Evolutionary conservation across 148 eudicot genomes (phyloP), one percentile per base, ranked within the genome.

Genomic region (Cornus controversa): DNA sequence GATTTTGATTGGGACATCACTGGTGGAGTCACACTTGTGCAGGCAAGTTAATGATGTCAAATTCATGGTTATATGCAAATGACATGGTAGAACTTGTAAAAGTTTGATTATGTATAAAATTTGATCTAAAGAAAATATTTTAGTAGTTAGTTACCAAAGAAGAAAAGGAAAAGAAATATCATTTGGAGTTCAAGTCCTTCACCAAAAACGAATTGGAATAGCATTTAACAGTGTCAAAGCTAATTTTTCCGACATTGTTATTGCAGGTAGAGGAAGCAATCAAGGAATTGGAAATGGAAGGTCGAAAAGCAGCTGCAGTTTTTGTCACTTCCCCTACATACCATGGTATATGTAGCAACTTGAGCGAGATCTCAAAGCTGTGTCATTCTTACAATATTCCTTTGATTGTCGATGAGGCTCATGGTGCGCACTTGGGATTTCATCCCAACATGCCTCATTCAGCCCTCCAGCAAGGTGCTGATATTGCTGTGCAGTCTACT

Each of bases 361-460:
- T 90, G 66, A 72, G 53, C n/a, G 84, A 85, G 75, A 92, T 92
- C 5, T 80, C 90, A 7, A 5, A 69, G n/a, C 64, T 92, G 4
- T 92, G 93, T 74, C 92, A 85, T 75, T 78, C 76, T 20, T 74
- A 45, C 28, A 77, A 70, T 66, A 82, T 92, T 57, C 94, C 97
- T 60, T 37, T 91, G 23, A 91, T 92, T 64, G 91, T 89, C 14
- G 97, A 92, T 40, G 97, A 92, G 83, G 97, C 97, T 79, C 94
- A 92, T 68, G 97, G 97, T 25, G 96, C 95, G 24, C 98, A 93
- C 76, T 87, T 93, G 34, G 92, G 92, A 58, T 90, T 93, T 82
- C 98, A 93, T 81, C 82, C 80, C 15, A 42, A 75, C 29, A 81
- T 93, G 27, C 98, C 98, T 31, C 24, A 24, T 37, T 82, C 98